Percentiles rank a stretch among this genome's conserved stretches.
phyloP scores from a whole-genome alignment of 768 basidiomycete genomes.

The Suillus lakei region DNA sequence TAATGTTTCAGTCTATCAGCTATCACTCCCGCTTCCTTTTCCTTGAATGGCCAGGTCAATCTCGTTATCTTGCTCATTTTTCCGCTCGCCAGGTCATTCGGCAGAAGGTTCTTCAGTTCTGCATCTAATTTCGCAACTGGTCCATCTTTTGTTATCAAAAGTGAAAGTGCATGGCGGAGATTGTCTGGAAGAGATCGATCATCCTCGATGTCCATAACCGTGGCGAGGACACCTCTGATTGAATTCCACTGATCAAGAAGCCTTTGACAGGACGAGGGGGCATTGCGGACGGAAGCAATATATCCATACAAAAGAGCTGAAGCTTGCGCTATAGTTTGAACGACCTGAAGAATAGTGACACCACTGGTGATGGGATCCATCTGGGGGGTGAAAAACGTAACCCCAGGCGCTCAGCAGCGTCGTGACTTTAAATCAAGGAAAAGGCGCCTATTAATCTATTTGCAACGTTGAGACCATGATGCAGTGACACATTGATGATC shows the following conservation, averaged over 20 bases:
- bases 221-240: background rate
- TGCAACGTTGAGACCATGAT: too few relatives aligned
- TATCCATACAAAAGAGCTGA: slow-evolving; percentile 1
- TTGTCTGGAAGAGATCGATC: background rate
- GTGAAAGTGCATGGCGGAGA: background rate
- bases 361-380: slow-evolving; percentile 1
- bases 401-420: too few relatives aligned
- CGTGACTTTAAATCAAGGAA: background rate
- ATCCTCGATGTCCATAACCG: background rate
- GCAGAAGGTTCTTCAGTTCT: background rate
- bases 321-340: background rate
- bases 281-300: background rate
- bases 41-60: slow-evolving; percentile 10
- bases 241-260: background rate
- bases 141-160: background rate
- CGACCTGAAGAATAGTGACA: background rate
- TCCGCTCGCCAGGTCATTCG: background rate
- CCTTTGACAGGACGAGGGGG: background rate
- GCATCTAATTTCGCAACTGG: background rate
- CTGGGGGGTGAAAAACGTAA: too few relatives aligned
- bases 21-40: background rate
- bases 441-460: background rate
- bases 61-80: background rate
- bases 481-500: too few relatives aligned
- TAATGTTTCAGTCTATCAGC: background rate